Evolutionary conservation across 2,329 filamentous ascomycete species (phyloP).

Genomic region (Fusarium sambucinum): DNA sequence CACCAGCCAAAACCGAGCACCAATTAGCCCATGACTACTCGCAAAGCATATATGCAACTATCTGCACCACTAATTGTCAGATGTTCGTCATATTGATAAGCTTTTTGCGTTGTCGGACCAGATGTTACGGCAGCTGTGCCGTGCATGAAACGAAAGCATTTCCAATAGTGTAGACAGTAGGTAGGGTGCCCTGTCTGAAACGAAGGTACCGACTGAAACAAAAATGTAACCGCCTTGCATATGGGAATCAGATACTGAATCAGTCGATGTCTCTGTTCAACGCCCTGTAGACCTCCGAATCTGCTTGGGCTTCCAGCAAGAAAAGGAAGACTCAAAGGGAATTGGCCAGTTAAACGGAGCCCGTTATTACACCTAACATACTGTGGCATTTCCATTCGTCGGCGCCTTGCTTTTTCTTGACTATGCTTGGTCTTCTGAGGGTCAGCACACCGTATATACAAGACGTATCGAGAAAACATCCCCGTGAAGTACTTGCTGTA

Average conservation of each 20-base stretch:
- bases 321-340: slow-evolving; percentile 28
- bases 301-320: slow-evolving; percentile 22
- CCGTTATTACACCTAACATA: slow-evolving; percentile 17
- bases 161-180: not conserved
- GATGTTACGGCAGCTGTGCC: slow-evolving; percentile 1
- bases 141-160: not conserved
- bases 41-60: slow-evolving; percentile 7
- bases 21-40: not conserved
- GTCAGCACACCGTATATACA: not conserved
- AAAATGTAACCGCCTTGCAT: slow-evolving; percentile 32
- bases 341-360: slow-evolving; percentile 21
- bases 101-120: not conserved
- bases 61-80: slow-evolving; percentile 5
- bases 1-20: not conserved
- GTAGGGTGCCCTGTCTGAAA: slow-evolving; percentile 28
- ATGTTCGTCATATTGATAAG: slow-evolving; percentile 10
- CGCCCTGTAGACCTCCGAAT: slow-evolving; percentile 14
- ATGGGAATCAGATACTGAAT: slow-evolving; percentile 12
- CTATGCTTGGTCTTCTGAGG: slow-evolving; percentile 2
- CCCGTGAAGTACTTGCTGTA: slow-evolving; percentile 1
- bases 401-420: slow-evolving; percentile 37
- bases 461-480: not conserved
- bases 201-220: slow-evolving; percentile 20
- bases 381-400: slow-evolving; percentile 11
- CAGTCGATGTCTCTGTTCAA: slow-evolving; percentile 16